These are phyloP conservation scores for Macrocystidia cucumis DNA, from an alignment of 1,284 basidiomycete genomes.

Conservation along the genomic window DNA sequence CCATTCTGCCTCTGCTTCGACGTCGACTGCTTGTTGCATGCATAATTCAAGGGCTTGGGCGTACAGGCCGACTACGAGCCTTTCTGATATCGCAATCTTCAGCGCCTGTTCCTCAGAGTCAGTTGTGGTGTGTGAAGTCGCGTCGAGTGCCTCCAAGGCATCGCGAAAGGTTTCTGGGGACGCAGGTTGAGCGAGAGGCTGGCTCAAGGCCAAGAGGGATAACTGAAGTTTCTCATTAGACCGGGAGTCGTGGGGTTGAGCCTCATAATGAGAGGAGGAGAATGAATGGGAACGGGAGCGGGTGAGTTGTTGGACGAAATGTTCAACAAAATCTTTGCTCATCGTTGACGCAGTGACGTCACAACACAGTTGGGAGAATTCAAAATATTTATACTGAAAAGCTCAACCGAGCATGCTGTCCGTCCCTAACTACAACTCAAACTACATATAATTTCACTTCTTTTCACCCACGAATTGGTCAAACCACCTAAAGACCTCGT, in stretches of 20 bases:
- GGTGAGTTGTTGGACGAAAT: not conserved
- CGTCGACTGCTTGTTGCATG: conserved; percentile 51
- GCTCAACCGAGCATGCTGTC: too few relatives aligned
- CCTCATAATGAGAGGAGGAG: too few relatives aligned
- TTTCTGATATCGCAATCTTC: conserved; percentile 29
- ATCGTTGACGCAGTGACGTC: too few relatives aligned
- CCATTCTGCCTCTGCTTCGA: conserved; percentile 69
- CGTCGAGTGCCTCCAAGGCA: too few relatives aligned
- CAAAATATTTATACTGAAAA: not conserved
- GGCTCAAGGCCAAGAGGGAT: too few relatives aligned
- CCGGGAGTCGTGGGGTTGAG: too few relatives aligned
- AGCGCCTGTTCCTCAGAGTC: conserved; percentile 25
- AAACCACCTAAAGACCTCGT: conserved; percentile 87
- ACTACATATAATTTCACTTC: conserved; percentile 3
- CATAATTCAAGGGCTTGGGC: conserved; percentile 48
- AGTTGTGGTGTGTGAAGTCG: too few relatives aligned
- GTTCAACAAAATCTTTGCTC: conserved; percentile 1
- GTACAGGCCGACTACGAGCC: conserved; percentile 50
- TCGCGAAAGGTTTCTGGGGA: too few relatives aligned
- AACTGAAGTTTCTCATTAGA: too few relatives aligned
- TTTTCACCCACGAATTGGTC: conserved; percentile 57
- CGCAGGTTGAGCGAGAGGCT: too few relatives aligned
- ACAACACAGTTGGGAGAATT: not conserved
- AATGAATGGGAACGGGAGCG: not conserved
- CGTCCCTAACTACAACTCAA: too few relatives aligned